Percentiles rank a stretch among this genome's conserved stretches.
phyloP scores from a whole-genome alignment of 2,329 filamentous ascomycete genomes.

The Epichloe brachyelytri region DNA sequence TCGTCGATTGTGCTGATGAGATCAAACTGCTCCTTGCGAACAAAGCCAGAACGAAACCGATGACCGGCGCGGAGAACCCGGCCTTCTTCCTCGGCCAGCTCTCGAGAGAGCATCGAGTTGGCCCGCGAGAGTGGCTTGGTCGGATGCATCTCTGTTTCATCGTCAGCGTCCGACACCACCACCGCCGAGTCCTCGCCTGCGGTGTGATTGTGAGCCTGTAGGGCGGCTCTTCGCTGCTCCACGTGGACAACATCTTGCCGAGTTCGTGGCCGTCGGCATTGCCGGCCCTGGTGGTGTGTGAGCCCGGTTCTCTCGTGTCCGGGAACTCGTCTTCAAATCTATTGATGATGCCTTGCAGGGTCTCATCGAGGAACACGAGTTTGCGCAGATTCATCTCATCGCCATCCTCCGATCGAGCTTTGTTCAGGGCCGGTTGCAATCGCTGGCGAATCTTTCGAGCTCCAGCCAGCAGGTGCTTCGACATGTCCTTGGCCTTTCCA shows the following conservation, averaged over 20 bases:
- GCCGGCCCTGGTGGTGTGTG: neutral
- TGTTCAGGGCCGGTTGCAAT: constrained; percentile 70
- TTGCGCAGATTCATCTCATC: constrained; percentile 70
- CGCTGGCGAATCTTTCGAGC: constrained; percentile 79
- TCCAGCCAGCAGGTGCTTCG: constrained; percentile 74
- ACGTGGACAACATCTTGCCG: constrained; percentile 2
- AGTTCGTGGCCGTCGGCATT: neutral
- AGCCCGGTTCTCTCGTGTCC: constrained; percentile 49
- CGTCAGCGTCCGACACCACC: constrained; percentile 33
- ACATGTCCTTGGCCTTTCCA: constrained; percentile 77
- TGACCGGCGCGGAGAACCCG: constrained; percentile 42
- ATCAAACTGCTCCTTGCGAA: constrained; percentile 38
- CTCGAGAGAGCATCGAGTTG: constrained; percentile 40
- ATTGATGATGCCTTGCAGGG: constrained; percentile 80
- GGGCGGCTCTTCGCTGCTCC: constrained; percentile 9
- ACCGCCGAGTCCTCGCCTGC: constrained; percentile 22
- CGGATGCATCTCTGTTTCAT: constrained; percentile 32
- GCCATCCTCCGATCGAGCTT: constrained; percentile 52
- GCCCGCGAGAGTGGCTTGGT: constrained; percentile 33
- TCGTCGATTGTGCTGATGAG: constrained; percentile 36
- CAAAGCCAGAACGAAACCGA: constrained; percentile 40
- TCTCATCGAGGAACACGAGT: constrained; percentile 79
- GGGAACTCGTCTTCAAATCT: constrained; percentile 95
- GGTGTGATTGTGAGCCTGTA: constrained; percentile 12
- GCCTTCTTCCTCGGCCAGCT: constrained; percentile 44